Percentiles rank a stretch among this genome's conserved stretches.
Conservation (phyloP, 805 yeast species). For the Candida khao-thaluensis region DNA sequence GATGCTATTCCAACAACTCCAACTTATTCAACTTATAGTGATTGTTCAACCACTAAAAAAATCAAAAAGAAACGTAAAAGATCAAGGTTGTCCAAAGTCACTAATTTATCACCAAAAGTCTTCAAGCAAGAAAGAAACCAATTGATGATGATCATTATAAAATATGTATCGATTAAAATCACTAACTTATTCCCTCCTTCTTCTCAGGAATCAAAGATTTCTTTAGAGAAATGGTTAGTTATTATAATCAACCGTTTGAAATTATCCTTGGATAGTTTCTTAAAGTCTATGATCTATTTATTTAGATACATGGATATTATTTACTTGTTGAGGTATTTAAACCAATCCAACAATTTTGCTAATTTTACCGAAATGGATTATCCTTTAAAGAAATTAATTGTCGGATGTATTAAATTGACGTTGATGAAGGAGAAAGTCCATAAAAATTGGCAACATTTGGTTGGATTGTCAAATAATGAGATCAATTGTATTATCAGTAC, state of each 20-base stretch:
- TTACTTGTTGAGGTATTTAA: constrained; percentile 43
- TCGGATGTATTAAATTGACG: constrained; percentile 42
- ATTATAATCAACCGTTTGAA: constrained; percentile 38
- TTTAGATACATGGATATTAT: constrained; percentile 48
- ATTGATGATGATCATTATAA: constrained; percentile 42
- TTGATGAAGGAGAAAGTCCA: constrained; percentile 28
- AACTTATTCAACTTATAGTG: background rate
- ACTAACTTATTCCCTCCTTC: constrained; percentile 45
- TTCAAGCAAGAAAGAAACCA: constrained; percentile 34
- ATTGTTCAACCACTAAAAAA: background rate
- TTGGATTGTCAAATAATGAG: constrained; percentile 38
- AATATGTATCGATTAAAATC: constrained; percentile 43
- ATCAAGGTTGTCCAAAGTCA: constrained; percentile 4
- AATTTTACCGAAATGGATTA: constrained; percentile 45
- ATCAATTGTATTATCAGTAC: constrained; percentile 35
- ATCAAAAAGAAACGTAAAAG: constrained; percentile 5
- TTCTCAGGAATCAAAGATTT: constrained; percentile 27
- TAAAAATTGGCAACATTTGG: constrained; percentile 35
- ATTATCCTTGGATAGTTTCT: constrained; percentile 34
- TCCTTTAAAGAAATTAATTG: constrained; percentile 38
- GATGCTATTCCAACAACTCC: constrained; percentile 3
- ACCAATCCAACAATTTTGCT: constrained; percentile 45
- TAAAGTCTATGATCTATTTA: constrained; percentile 42
- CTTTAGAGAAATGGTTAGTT: constrained; percentile 40
- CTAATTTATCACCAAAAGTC: constrained; percentile 19